Base-by-base conservation (phyloP, 1,139 yeast genomes). In the Saccharomycopsis phalli region DNA sequence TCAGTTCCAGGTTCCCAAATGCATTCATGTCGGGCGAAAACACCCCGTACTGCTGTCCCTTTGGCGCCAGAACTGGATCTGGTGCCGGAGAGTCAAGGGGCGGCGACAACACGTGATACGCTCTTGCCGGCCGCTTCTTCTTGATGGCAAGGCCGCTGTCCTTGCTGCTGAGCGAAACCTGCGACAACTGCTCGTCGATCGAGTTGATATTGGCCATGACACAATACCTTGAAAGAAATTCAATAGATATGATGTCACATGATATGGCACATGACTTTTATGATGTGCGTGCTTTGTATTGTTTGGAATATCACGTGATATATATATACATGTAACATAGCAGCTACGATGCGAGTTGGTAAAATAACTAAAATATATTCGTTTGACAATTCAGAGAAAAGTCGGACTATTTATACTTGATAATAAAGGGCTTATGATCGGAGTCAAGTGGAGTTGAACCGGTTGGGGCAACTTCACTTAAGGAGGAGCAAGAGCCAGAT, bases 91-190 rank as follows among this genome's bases (percentile, higher is more conserved):
- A 25, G 27, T 38, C 21, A n/a, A 39, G 37, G 19, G 29, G 38
- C 11, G 41, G 40, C 11, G 42, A 27, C 10, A 41, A 27, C 28
- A 62, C 54, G 47, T 70, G 75, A 53, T 58, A 66, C 1, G 74
- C 76, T 47, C 76, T 59, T 7, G 61, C 67, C 4, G 69, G 56
- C 48, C 73, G 56, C 51, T 68, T 70, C 49, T 66, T 65, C 51
- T 49, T 49, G 2, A 33, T 29, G 10, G 22, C 27, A 19, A 38
- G 20, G 35, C 11, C 26, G 10, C 30, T 6, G 28, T 34, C 32
- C n/a, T n/a, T n/a, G 10, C 23, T 28, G 16, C 27, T 14, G n/a
- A 35, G 18, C 17, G 14, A 13, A 18, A 35, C 23, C 17, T 4
- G 4, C 16, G 41, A 33, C 37, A 38, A 25, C 18, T 38, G 41